Evolutionary conservation across 371 early-diverging fungal species (phyloP).

Genomic region (Nosema muscidifuracis): DNA sequence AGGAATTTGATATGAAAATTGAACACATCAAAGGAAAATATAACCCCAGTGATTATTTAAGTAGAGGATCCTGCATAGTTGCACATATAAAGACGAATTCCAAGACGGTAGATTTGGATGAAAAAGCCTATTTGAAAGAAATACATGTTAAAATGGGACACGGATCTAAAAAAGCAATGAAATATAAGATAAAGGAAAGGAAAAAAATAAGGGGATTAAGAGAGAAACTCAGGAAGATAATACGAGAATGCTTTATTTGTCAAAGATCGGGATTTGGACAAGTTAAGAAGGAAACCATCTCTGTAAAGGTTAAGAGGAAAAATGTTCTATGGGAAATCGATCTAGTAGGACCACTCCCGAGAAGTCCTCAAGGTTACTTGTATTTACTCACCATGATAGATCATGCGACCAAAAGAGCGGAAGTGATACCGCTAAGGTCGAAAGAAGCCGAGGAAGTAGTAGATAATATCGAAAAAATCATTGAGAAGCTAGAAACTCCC

Average conservation of each 20-base stretch:
- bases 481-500: slow-evolving; percentile 3
- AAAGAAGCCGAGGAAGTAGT: background rate
- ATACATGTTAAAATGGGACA: background rate
- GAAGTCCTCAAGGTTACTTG: background rate
- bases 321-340: background rate
- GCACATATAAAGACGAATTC: no score
- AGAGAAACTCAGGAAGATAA: background rate
- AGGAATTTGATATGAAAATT: slow-evolving; percentile 29
- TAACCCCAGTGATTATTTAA: slow-evolving; percentile 13
- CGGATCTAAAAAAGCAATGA: background rate
- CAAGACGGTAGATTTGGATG: no score
- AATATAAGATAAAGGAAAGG: background rate
- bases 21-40: slow-evolving; percentile 16
- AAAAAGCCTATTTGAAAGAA: background rate
- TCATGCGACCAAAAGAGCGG: background rate
- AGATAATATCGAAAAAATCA: background rate
- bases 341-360: background rate
- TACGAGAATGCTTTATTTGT: background rate
- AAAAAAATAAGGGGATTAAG: background rate
- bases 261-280: no score
- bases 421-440: background rate
- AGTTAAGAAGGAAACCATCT: no score
- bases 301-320: no score
- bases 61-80: slow-evolving; percentile 4
- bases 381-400: background rate